Evolutionary conservation across 495 filamentous ascomycete species (phyloP).

Genomic region (Talaromyces adpressus): DNA sequence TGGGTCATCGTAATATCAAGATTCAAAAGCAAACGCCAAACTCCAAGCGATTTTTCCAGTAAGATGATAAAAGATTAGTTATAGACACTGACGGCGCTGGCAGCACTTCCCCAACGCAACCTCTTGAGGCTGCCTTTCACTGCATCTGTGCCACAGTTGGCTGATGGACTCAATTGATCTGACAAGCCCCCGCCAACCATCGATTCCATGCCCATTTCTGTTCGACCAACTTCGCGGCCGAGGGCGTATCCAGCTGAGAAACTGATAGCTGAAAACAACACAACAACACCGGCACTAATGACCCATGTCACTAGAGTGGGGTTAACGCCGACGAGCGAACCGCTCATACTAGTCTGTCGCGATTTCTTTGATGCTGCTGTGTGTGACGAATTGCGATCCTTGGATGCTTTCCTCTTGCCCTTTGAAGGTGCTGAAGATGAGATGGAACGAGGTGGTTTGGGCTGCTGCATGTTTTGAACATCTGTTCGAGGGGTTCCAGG

Average conservation of each 20-base stretch:
- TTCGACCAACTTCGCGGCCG: conserved; percentile 70
- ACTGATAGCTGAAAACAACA: conserved; percentile 83
- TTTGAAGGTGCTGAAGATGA: conserved; percentile 22
- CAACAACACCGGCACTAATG: conserved; percentile 83
- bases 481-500: conserved; percentile 4
- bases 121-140: conserved; percentile 35
- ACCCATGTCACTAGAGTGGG: conserved; percentile 89
- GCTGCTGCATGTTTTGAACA: conserved; percentile 15
- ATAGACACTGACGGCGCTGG: conserved; percentile 21
- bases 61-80: conserved; percentile 5
- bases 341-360: conserved; percentile 26
- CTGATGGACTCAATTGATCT: conserved; percentile 21
- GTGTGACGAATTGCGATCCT: conserved; percentile 38
- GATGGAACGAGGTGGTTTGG: conserved; percentile 18
- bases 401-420: conserved; percentile 45
- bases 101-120: conserved; percentile 36
- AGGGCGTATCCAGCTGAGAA: conserved; percentile 92
- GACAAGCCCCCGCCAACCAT: conserved; percentile 23
- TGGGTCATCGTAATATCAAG: neutral
- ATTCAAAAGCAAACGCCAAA: neutral
- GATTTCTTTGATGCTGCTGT: conserved; percentile 46
- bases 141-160: conserved; percentile 36
- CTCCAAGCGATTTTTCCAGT: neutral
- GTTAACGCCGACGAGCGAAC: conserved; percentile 20
- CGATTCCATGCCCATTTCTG: conserved; percentile 46